These are phyloP conservation scores for Epichloe brachyelytri DNA, from an alignment of 2,329 filamentous ascomycete species.

Conservation along the genomic window DNA sequence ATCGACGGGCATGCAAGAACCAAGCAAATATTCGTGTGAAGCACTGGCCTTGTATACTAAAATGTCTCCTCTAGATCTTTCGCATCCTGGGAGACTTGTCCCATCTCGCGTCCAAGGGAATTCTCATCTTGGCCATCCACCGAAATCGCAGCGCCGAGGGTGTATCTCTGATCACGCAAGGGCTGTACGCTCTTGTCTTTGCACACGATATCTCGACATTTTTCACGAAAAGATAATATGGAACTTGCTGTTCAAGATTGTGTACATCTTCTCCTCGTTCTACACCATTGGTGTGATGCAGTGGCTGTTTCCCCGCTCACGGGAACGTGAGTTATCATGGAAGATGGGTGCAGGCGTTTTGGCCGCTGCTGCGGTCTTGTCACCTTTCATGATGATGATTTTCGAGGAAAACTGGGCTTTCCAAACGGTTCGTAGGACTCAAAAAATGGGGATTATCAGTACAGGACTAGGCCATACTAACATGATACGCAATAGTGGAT, in stretches of 20 bases:
- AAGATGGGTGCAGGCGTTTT: conserved; percentile 66
- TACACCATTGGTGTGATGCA: conserved; percentile 87
- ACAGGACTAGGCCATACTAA: neutral
- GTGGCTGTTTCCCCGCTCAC: conserved; percentile 70
- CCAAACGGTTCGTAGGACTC: conserved; percentile 26
- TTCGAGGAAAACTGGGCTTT: conserved; percentile 43
- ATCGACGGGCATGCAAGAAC: neutral
- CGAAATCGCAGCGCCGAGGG: conserved; percentile 79
- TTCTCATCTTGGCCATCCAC: conserved; percentile 84
- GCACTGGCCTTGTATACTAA: neutral
- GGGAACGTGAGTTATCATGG: conserved; percentile 88
- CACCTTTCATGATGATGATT: conserved; percentile 61
- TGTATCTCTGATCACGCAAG: conserved; percentile 82
- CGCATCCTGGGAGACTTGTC: conserved; percentile 73
- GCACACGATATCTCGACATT: conserved; percentile 75
- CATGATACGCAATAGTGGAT: conserved; percentile 44
- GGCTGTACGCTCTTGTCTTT: conserved; percentile 74
- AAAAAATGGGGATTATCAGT: neutral
- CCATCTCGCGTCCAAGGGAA: conserved; percentile 76
- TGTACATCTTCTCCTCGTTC: conserved; percentile 72
- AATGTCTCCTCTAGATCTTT: conserved; percentile 37
- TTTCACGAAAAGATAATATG: conserved; percentile 46
- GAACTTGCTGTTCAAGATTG: conserved; percentile 77
- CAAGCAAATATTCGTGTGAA: neutral
- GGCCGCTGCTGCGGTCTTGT: conserved; percentile 48